These are phyloP conservation scores for Arachnomyces sp. DNA, from an alignment of 2,329 filamentous ascomycete species.

Conservation along the genomic window DNA sequence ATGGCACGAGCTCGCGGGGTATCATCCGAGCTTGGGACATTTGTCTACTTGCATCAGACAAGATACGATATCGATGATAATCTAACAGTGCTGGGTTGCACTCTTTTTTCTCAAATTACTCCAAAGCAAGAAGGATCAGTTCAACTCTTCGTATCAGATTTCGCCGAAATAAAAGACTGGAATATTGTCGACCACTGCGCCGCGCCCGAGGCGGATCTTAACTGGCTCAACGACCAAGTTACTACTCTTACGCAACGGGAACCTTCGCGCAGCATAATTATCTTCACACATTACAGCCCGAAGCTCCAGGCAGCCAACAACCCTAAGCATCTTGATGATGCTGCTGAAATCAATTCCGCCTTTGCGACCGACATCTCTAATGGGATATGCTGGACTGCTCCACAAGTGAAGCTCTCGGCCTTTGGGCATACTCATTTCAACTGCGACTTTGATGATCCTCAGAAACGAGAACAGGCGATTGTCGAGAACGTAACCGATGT, in stretches of 20 bases:
- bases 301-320: conserved; percentile 7
- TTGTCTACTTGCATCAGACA: conserved; percentile 25
- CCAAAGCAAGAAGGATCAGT: conserved; percentile 26
- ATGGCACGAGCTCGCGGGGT: not conserved
- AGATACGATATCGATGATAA: conserved; percentile 23
- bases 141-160: conserved; percentile 38
- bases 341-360: conserved; percentile 9
- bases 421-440: conserved; percentile 36
- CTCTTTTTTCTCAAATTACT: conserved; percentile 41
- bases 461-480: conserved; percentile 35
- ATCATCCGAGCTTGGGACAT: conserved; percentile 9
- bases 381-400: conserved; percentile 23
- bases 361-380: conserved; percentile 27
- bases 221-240: conserved; percentile 18
- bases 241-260: conserved; percentile 6
- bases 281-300: conserved; percentile 20
- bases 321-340: conserved; percentile 5
- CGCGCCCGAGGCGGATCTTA: conserved; percentile 14
- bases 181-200: conserved; percentile 13
- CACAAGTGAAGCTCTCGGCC: conserved; percentile 27
- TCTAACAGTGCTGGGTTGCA: conserved; percentile 33
- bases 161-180: conserved; percentile 31
- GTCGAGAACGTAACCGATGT: conserved; percentile 41
- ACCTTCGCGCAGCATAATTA: conserved; percentile 13
- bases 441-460: conserved; percentile 25